A percentile compares a stretch with the other conserved stretches of the same genome.
phyloP scores from a whole-genome alignment of 768 basidiomycete species.

The Mycena leptocephala region DNA sequence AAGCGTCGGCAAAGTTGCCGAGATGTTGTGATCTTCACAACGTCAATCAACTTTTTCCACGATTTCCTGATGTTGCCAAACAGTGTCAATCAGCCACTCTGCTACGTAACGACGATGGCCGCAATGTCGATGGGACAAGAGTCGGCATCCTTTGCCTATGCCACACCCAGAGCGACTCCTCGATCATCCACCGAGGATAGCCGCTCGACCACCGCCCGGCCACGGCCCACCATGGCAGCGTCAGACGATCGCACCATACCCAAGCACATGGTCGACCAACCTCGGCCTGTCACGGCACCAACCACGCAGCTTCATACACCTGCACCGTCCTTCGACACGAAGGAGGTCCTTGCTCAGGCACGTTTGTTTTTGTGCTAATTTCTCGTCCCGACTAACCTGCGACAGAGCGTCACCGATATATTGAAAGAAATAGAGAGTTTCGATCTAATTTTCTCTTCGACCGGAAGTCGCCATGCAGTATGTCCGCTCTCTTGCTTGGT shows the following conservation, averaged over 20 bases:
- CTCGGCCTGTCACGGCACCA: not conserved
- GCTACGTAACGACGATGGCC: too few species aligned
- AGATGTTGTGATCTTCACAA: not conserved
- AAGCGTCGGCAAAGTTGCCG: not conserved
- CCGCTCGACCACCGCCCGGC: not conserved
- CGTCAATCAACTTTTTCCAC: not conserved
- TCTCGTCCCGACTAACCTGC: not conserved
- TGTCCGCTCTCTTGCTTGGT: not conserved
- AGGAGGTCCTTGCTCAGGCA: not conserved
- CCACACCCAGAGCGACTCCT: not conserved
- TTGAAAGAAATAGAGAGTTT: not conserved
- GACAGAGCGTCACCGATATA: not conserved
- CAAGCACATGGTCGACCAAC: not conserved
- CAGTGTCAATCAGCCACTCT: too few species aligned
- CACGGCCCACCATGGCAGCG: not conserved
- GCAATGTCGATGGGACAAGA: not conserved
- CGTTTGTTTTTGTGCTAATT: not conserved
- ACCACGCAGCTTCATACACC: not conserved
- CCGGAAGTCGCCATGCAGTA: not conserved
- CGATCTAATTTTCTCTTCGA: too few species aligned
- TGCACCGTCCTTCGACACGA: not conserved
- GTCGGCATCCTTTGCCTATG: not conserved
- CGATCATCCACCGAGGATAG: not conserved
- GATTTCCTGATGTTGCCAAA: not conserved
- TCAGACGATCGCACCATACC: not conserved